A percentile compares a stretch with the other conserved stretches of the same genome.
phyloP scores from a whole-genome alignment of 371 early-diverging fungal genomes.

The Mortierella sp. region DNA sequence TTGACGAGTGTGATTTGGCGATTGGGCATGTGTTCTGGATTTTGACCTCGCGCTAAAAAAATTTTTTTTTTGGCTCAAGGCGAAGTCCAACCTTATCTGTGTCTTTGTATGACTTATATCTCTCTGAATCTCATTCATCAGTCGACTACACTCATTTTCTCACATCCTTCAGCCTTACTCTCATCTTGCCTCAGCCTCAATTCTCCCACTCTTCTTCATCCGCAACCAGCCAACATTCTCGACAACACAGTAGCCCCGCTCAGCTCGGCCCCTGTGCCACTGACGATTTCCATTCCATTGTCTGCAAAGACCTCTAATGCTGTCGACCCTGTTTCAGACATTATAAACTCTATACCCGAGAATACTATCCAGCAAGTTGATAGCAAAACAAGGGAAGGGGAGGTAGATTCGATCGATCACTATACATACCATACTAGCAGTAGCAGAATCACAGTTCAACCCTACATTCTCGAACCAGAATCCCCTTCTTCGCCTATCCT shows the following conservation, averaged over 20 bases:
- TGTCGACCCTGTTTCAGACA: neutral
- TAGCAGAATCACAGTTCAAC: constrained; percentile 19
- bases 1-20: too few relatives aligned
- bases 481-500: constrained; percentile 46
- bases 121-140: neutral
- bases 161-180: too few relatives aligned
- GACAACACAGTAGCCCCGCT: neutral
- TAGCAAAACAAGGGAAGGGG: neutral
- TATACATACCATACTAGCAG: constrained; percentile 11
- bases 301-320: constrained; percentile 22
- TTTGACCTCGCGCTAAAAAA: too few relatives aligned
- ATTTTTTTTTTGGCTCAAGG: neutral
- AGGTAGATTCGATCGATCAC: constrained; percentile 1
- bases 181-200: neutral
- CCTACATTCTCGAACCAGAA: constrained; percentile 23
- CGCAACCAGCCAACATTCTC: constrained; percentile 1
- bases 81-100: neutral
- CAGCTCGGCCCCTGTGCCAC: neutral
- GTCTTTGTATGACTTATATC: too few relatives aligned
- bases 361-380: constrained; percentile 59
- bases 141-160: neutral
- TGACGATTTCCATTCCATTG: neutral
- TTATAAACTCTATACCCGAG: constrained; percentile 54
- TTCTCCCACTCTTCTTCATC: neutral
- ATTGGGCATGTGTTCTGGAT: too few relatives aligned